phyloP scores from a whole-genome alignment of 2,329 filamentous ascomycete species.

The Leptographium wingfieldii region DNA sequence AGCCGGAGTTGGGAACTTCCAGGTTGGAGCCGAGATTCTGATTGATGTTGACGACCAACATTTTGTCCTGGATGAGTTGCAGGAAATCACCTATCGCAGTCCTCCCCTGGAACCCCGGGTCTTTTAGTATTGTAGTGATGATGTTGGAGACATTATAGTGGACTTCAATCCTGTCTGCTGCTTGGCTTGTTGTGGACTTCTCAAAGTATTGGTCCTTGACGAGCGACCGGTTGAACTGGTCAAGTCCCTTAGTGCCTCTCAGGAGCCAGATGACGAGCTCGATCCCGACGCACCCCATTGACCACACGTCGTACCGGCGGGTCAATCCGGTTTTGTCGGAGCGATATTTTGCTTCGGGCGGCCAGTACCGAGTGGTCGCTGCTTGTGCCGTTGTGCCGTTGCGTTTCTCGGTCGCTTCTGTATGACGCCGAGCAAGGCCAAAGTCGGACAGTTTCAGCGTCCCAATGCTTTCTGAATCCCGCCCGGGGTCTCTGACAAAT shows the following conservation, averaged over 20 bases:
- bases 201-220: too few species aligned
- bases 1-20: too few species aligned
- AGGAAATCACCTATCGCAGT: background rate
- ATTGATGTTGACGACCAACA: background rate
- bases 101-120: background rate
- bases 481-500: background rate
- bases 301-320: constrained; percentile 18
- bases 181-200: background rate
- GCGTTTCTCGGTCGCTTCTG: background rate
- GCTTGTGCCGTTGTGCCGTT: background rate
- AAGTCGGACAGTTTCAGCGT: background rate
- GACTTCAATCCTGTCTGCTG: background rate
- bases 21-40: too few species aligned
- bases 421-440: background rate
- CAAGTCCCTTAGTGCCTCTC: constrained; percentile 6
- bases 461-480: background rate
- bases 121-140: background rate
- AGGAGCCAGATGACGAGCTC: constrained; percentile 19
- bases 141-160: background rate
- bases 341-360: background rate
- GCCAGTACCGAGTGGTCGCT: background rate
- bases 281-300: constrained; percentile 18
- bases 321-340: background rate
- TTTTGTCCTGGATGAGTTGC: background rate
- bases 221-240: background rate